Conservation (phyloP, 768 basidiomycete species). For the Leucocoprinus leucothites region DNA sequence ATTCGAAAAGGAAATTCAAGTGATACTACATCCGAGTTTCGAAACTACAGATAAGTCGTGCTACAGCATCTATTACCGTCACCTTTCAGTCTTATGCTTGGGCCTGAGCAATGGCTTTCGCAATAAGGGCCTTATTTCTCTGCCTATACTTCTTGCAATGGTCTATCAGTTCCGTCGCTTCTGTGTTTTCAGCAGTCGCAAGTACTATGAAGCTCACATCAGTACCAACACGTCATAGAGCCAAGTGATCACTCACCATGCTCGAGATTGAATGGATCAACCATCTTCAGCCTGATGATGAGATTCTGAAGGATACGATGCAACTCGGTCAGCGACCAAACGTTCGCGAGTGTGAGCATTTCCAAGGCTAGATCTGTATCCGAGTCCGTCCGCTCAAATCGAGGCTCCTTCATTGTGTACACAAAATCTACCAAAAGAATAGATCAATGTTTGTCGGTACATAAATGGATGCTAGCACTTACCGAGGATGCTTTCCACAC, state of each 20-base stretch:
- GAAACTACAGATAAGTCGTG: no score
- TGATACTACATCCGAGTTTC: no score
- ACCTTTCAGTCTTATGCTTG: not conserved
- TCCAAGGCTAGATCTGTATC: constrained; percentile 6
- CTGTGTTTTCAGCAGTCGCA: constrained; percentile 15
- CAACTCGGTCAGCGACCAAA: constrained; percentile 5
- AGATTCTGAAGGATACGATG: constrained; percentile 9
- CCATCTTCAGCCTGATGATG: constrained; percentile 17
- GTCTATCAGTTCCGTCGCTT: constrained; percentile 20
- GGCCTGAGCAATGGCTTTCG: not conserved
- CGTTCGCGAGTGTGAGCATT: constrained; percentile 11
- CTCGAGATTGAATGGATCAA: constrained; percentile 26
- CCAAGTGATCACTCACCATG: constrained; percentile 20
- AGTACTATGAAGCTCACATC: constrained; percentile 19
- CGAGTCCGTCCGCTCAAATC: constrained; percentile 1
- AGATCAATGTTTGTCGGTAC: not conserved
- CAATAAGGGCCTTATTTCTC: constrained; percentile 17
- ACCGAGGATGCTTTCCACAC: constrained; percentile 28
- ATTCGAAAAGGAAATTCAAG: no score
- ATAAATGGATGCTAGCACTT: not conserved
- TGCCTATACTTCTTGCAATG: constrained; percentile 25
- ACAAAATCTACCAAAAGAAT: constrained; percentile 24
- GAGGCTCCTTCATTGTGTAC: constrained; percentile 23
- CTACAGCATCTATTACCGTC: no score
- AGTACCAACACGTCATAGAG: not conserved